Evolutionary conservation across 2,329 filamentous ascomycete genomes (phyloP), one percentile per base, ranked within the genome.

Genomic region (Sclerotinia borealis): DNA sequence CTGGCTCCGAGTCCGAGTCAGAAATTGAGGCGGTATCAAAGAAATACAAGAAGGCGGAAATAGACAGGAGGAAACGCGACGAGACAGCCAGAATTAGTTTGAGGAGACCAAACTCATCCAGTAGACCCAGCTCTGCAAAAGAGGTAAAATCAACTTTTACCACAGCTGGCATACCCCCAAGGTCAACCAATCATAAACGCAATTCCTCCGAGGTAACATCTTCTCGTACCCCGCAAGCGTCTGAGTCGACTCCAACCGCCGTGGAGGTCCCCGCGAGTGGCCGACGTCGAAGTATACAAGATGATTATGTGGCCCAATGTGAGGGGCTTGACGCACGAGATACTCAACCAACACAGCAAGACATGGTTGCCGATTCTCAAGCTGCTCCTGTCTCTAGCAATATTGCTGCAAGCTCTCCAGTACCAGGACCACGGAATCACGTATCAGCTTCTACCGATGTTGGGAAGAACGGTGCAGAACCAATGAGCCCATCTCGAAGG

Each of bases 361-460:
- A 71, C n/a, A 54, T 72, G 3, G 65, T 74, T 59, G 68, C 67
- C 5, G 71, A 73, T 59, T 72, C 71, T 19, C 71, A 73, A 61
- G 62, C 25, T n/a, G 34, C 19, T 59, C 43, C 43, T 27, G 31
- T 59, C 31, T 47, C 52, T 6, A 62, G 41, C 50, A 43, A 50
- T 22, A 8, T 50, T 19, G 27, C 17, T 49, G 25, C 19, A 59
- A 63, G 61, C 29, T 59, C 61, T 19, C 61, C 52, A 39, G 22
- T 47, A 4, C n/a, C 31, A 8, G 43, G 17, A 39, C 17, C 17
- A 7, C 31, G n/a, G 9, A 29, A 22, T n/a, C n/a, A 11, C 8
- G 22, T 29, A 25, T 31, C n/a, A 31, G 2, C 31, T n/a, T 25
- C 22, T 19, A 15, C 15, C 10, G 34, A 31, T 31, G 4, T 49